These are phyloP conservation scores for Rhipidocladum racemiflorum DNA, from an alignment of 176 grass and related monocot genomes.

Conservation along the genomic window DNA sequence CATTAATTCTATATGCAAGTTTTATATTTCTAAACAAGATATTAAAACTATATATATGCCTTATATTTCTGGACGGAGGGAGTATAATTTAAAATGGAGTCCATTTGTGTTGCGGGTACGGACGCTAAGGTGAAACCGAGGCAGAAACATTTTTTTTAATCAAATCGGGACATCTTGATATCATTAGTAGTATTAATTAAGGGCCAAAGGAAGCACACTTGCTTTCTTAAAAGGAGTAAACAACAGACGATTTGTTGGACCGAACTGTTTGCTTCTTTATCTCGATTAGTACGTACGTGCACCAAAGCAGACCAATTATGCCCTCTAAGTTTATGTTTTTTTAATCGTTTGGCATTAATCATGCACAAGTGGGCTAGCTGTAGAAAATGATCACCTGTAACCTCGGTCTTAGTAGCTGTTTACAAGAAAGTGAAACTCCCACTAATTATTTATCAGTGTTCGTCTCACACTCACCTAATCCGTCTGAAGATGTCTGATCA, in stretches of 20 bases:
- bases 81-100: neutral
- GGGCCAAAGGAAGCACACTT: slow-evolving; percentile 8
- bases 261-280: slow-evolving; percentile 11
- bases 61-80: too few relatives aligned
- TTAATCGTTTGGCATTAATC: slow-evolving; percentile 22
- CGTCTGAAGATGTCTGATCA: slow-evolving; percentile 23
- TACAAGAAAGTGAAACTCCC: slow-evolving; percentile 34
- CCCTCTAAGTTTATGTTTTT: neutral
- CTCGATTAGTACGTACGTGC: slow-evolving; percentile 1
- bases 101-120: neutral
- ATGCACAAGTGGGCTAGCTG: slow-evolving; percentile 8
- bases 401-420: neutral
- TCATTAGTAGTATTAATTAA: neutral
- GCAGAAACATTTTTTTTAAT: neutral
- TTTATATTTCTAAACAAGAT: too few relatives aligned
- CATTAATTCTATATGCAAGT: too few relatives aligned
- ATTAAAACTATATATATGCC: too few relatives aligned
- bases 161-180: neutral
- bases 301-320: neutral
- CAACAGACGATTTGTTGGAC: slow-evolving; percentile 32
- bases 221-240: slow-evolving; percentile 38
- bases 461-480: slow-evolving; percentile 1
- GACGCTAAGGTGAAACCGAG: neutral
- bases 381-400: slow-evolving; percentile 21
- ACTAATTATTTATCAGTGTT: neutral